A percentile compares a stretch with the other conserved stretches of the same genome.
phyloP scores from a whole-genome alignment of 2,329 filamentous ascomycete genomes.

The Sporothrix brunneoviolacea region DNA sequence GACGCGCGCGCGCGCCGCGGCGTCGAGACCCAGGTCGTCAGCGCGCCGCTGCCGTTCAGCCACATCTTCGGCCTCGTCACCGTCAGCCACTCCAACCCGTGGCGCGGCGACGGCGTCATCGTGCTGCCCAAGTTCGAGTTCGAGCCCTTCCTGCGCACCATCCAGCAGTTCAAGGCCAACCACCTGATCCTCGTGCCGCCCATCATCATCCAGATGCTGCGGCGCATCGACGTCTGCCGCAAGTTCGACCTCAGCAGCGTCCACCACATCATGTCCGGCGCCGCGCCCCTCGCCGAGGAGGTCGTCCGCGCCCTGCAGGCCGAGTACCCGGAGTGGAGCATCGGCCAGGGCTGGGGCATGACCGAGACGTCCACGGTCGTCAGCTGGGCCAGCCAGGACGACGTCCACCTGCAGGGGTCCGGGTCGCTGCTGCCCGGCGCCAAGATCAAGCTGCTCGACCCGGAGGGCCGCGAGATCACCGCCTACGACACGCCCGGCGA shows the following conservation, averaged over 20 bases:
- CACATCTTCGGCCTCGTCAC: slow-evolving; percentile 74
- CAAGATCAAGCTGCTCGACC: slow-evolving; percentile 59
- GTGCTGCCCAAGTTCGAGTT: slow-evolving; percentile 70
- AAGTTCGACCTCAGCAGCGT: slow-evolving; percentile 69
- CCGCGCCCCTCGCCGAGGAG: slow-evolving; percentile 69
- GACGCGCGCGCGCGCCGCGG: slow-evolving; percentile 24
- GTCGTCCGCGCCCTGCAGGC: slow-evolving; percentile 57
- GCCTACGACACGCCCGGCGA: slow-evolving; percentile 65
- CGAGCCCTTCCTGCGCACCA: slow-evolving; percentile 49
- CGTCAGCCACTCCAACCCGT: slow-evolving; percentile 57
- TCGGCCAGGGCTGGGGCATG: slow-evolving; percentile 66
- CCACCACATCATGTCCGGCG: slow-evolving; percentile 61
- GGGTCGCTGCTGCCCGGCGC: slow-evolving; percentile 62
- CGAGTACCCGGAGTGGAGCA: slow-evolving; percentile 54
- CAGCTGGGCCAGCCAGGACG: slow-evolving; percentile 49
- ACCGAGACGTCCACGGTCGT: slow-evolving; percentile 73
- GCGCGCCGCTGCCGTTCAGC: slow-evolving; percentile 66
- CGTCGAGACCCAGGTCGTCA: slow-evolving; percentile 31
- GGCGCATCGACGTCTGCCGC: slow-evolving; percentile 51
- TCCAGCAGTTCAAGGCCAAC: slow-evolving; percentile 61
- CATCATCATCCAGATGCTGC: slow-evolving; percentile 70
- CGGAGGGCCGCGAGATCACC: slow-evolving; percentile 64
- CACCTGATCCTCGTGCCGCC: slow-evolving; percentile 63
- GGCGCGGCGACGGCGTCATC: slow-evolving; percentile 64
- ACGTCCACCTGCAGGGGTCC: slow-evolving; percentile 65